These are phyloP conservation scores for Closterium sp. DNA, from an alignment of 139 green algal genomes.

Conservation along the genomic window DNA sequence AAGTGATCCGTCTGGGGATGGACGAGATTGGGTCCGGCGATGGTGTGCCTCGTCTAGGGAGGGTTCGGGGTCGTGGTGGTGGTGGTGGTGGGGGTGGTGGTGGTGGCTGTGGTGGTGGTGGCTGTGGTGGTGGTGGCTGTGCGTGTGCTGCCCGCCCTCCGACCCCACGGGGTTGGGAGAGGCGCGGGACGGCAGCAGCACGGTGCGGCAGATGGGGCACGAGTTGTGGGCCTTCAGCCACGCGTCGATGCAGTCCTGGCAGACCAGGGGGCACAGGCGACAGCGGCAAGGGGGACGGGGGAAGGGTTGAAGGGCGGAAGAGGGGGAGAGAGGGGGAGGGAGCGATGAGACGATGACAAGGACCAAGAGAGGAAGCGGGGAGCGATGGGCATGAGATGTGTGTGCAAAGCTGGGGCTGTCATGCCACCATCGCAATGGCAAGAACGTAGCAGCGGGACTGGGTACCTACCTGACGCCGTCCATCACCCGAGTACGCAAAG, in stretches of 20 bases:
- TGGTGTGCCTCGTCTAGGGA: neutral
- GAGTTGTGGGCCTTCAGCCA: constrained; percentile 2
- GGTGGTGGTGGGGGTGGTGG: neutral
- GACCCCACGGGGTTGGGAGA: neutral
- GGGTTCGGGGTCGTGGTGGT: neutral
- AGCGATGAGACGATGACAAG: neutral
- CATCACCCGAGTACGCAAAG: too few relatives aligned
- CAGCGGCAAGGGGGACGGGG: neutral
- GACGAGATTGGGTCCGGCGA: neutral
- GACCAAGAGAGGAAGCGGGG: neutral
- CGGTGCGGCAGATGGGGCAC: constrained; percentile 12
- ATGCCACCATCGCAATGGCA: too few relatives aligned
- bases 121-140: neutral
- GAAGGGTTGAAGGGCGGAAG: neutral
- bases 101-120: neutral
- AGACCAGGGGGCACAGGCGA: neutral
- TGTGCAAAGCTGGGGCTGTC: too few relatives aligned
- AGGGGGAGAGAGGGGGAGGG: neutral
- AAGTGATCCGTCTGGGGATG: neutral
- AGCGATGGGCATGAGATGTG: neutral
- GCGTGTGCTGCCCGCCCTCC: neutral
- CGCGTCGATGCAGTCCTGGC: constrained; percentile 9
- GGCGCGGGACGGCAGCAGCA: neutral
- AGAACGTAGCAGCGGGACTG: neutral
- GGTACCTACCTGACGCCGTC: neutral